Evolutionary conservation across 169 alveolate genomes (phyloP).

Genomic region (Plasmodium coatneyi): DNA sequence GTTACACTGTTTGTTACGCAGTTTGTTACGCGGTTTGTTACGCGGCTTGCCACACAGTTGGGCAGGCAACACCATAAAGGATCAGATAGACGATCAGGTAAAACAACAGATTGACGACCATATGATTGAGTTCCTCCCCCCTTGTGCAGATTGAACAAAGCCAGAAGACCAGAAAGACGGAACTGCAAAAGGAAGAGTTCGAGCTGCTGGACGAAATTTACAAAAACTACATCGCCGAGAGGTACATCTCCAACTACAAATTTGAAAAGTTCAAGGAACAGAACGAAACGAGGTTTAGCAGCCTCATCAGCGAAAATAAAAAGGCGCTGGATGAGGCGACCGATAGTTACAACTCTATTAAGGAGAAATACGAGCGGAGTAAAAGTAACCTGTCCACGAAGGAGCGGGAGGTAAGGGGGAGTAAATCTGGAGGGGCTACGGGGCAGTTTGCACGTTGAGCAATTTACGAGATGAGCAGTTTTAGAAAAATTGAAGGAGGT

Average conservation of each 20-base stretch:
- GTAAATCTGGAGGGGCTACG: too few relatives aligned
- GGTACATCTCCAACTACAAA: conserved; percentile 28
- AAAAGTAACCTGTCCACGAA: conserved; percentile 5
- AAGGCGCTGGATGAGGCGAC: conserved; percentile 10
- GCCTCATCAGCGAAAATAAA: conserved; percentile 12
- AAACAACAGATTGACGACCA: too few relatives aligned
- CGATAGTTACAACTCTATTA: conserved; percentile 14
- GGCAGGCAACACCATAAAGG: not conserved
- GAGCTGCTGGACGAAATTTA: conserved; percentile 39
- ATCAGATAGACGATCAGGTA: not conserved
- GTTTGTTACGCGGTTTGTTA: not conserved
- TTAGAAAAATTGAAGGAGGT: not conserved
- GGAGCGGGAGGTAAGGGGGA: conserved; percentile 26
- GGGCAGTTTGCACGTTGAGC: not conserved
- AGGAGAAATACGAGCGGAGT: conserved; percentile 22
- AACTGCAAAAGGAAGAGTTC: conserved; percentile 23
- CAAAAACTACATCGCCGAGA: conserved; percentile 60
- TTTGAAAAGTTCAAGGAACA: conserved; percentile 35
- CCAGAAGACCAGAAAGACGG: not conserved
- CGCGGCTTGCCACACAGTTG: not conserved
- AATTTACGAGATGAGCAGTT: not conserved
- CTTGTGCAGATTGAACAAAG: conserved; percentile 15
- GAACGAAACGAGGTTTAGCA: conserved; percentile 2
- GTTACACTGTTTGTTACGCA: not conserved
- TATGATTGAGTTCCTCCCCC: not conserved